Conservation (phyloP, 345 rosid species). For the Euclidium syriacum region DNA sequence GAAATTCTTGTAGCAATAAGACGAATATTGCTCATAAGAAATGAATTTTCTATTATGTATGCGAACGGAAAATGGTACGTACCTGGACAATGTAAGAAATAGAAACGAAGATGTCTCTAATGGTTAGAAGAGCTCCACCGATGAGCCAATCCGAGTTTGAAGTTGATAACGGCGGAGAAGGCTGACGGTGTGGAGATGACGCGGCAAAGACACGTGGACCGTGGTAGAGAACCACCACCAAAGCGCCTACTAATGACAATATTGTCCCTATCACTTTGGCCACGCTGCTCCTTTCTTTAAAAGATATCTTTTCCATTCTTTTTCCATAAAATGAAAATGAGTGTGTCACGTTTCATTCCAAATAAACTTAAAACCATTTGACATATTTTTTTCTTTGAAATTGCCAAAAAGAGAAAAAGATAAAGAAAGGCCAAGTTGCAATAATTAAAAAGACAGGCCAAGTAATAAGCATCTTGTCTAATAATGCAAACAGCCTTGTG, state of each 20-base stretch:
- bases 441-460: background rate
- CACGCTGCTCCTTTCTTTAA: constrained; percentile 50
- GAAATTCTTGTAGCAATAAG: no score
- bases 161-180: constrained; percentile 35
- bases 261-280: constrained; percentile 78
- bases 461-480: background rate
- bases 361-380: background rate
- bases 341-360: background rate
- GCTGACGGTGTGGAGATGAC: constrained; percentile 27
- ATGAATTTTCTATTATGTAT: background rate
- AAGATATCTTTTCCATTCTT: constrained; percentile 70
- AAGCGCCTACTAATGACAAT: constrained; percentile 62
- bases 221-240: constrained; percentile 55
- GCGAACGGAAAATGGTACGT: background rate
- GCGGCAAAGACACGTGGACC: constrained; percentile 50
- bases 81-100: constrained; percentile 83
- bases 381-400: background rate
- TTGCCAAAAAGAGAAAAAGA: background rate
- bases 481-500: constrained; percentile 5
- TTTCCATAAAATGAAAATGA: background rate
- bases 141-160: constrained; percentile 52
- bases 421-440: background rate
- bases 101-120: constrained; percentile 49
- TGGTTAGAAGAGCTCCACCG: constrained; percentile 64
- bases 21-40: background rate